These are phyloP conservation scores for Paxillus involutus DNA, from an alignment of 768 basidiomycete genomes.

Conservation along the genomic window DNA sequence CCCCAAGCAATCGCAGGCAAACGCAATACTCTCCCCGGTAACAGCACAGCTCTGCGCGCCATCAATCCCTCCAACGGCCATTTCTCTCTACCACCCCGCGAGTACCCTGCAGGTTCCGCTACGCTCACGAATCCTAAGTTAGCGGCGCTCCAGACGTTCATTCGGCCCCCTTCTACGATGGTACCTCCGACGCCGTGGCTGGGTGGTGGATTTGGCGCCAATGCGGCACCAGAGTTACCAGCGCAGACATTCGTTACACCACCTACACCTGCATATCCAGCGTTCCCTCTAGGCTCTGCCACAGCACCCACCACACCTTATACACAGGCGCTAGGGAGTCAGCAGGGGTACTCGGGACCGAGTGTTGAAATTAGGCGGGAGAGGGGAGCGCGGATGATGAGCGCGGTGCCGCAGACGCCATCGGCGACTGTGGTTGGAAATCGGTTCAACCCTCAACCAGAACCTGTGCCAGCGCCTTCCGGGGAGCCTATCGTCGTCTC, in stretches of 20 bases:
- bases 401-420: slow-evolving; percentile 50
- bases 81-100: slow-evolving; percentile 28
- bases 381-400: slow-evolving; percentile 38
- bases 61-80: slow-evolving; percentile 20
- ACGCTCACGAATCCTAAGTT: slow-evolving; percentile 29
- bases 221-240: slow-evolving; percentile 7
- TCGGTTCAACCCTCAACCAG: slow-evolving; percentile 33
- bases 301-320: slow-evolving; percentile 52
- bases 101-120: slow-evolving; percentile 19
- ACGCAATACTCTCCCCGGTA: slow-evolving; percentile 50
- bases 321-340: slow-evolving; percentile 52
- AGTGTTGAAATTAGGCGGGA: slow-evolving; percentile 71
- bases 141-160: slow-evolving; percentile 32
- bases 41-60: slow-evolving; percentile 31
- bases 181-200: slow-evolving; percentile 32
- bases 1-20: slow-evolving; percentile 54
- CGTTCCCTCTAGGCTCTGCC: slow-evolving; percentile 50
- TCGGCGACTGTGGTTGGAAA: slow-evolving; percentile 49
- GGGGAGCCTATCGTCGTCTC: slow-evolving; percentile 71
- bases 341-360: slow-evolving; percentile 49
- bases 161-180: slow-evolving; percentile 26
- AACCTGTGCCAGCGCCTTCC: slow-evolving; percentile 7
- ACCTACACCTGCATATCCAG: slow-evolving; percentile 72
- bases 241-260: slow-evolving; percentile 34
- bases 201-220: slow-evolving; percentile 1